A percentile compares a stretch with the other conserved stretches of the same genome.
phyloP scores from a whole-genome alignment of 2,329 filamentous ascomycete species.

The Colletotrichum sp. region DNA sequence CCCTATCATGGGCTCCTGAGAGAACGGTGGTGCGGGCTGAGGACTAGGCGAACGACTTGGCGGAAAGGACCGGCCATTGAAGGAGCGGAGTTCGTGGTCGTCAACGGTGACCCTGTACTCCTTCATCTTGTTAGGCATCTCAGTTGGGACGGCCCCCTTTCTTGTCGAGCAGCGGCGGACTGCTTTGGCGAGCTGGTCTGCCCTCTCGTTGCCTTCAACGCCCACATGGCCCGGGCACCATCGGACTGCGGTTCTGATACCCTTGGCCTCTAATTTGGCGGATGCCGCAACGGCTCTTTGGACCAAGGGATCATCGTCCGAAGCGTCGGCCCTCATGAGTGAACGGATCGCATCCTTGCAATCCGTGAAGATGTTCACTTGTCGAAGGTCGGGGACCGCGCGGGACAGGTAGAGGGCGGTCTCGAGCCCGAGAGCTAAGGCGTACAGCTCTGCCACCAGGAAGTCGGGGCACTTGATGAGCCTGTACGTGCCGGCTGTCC shows the following conservation, averaged over 20 bases:
- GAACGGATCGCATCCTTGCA: background rate
- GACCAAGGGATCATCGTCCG: background rate
- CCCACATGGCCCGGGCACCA: slow-evolving; percentile 9
- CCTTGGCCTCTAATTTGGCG: background rate
- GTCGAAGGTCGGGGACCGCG: background rate
- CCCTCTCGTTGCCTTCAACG: background rate
- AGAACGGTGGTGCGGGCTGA: background rate
- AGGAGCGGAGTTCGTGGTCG: background rate
- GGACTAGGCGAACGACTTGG: background rate
- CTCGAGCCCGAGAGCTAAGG: background rate
- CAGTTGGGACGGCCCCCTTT: background rate
- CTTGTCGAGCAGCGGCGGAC: background rate
- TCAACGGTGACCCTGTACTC: background rate
- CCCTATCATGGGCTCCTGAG: background rate
- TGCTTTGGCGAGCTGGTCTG: background rate
- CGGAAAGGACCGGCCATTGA: background rate
- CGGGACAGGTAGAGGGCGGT: background rate
- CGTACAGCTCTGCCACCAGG: background rate
- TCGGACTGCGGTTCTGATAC: background rate
- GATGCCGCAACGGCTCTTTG: background rate
- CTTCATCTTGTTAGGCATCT: background rate
- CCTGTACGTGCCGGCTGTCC: background rate
- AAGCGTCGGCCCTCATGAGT: background rate
- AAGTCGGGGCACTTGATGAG: background rate
- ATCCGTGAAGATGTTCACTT: background rate